A percentile compares a stretch with the other conserved stretches of the same genome.
Conservation (phyloP, 1,284 basidiomycete species). For the Lentinus polychrous region DNA sequence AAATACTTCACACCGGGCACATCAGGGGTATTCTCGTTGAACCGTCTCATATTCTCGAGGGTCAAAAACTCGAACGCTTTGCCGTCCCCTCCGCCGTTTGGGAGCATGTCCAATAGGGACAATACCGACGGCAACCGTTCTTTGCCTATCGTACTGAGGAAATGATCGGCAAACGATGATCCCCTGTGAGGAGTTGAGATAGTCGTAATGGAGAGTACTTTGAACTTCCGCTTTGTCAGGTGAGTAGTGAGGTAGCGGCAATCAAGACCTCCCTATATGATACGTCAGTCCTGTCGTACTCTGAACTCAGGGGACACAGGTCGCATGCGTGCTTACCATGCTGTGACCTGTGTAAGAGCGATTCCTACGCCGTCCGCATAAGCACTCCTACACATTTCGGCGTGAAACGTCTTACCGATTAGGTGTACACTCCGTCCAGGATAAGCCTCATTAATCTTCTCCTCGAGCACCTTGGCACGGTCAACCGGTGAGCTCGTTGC, state of each 20-base stretch:
- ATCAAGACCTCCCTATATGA: conserved; percentile 78
- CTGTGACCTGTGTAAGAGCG: conserved; percentile 55
- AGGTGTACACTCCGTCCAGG: conserved; percentile 82
- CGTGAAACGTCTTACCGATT: conserved; percentile 47
- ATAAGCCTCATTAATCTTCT: conserved; percentile 73
- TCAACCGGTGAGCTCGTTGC: conserved; percentile 84
- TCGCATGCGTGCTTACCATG: conserved; percentile 52
- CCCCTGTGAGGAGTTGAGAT: conserved; percentile 91
- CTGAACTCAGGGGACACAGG: conserved; percentile 6
- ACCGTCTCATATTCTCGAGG: conserved; percentile 77
- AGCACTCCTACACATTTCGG: conserved; percentile 18
- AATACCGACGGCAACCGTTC: conserved; percentile 58
- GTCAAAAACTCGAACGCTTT: conserved; percentile 87
- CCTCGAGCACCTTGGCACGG: conserved; percentile 81
- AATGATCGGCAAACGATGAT: conserved; percentile 89
- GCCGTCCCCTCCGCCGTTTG: conserved; percentile 86
- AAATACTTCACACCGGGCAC: conserved; percentile 77
- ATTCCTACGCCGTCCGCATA: conserved; percentile 20
- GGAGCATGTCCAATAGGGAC: conserved; percentile 69
- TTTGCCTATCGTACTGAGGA: conserved; percentile 75
- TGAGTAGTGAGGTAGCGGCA: conserved; percentile 83
- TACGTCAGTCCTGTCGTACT: neutral
- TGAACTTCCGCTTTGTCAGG: conserved; percentile 56
- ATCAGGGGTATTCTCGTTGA: conserved; percentile 83
- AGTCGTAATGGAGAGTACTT: conserved; percentile 83